These are phyloP conservation scores for Thermomyces lanuginosus DNA, from an alignment of 2,329 filamentous ascomycete genomes.

Conservation along the genomic window DNA sequence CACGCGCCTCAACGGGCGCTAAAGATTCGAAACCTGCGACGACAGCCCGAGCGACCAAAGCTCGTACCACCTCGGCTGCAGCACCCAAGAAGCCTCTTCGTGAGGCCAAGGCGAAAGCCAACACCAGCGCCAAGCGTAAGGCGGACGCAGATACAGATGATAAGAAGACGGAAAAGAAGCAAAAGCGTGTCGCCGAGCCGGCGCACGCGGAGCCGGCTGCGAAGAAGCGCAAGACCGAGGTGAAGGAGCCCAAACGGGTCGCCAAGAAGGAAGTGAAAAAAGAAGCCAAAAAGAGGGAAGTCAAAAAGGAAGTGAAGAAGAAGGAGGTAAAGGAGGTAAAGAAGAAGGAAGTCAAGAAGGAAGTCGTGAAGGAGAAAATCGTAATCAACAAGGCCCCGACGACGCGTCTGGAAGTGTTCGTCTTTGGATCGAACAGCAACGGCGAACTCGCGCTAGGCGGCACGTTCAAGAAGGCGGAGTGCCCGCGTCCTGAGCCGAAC, in stretches of 20 bases:
- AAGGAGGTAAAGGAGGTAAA: too few relatives aligned
- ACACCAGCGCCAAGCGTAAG: conserved; percentile 7
- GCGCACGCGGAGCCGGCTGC: not conserved
- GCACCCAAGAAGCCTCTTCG: conserved; percentile 5
- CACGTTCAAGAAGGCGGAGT: conserved; percentile 42
- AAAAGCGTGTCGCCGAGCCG: conserved; percentile 3
- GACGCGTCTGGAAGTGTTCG: conserved; percentile 46
- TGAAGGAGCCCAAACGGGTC: conserved; percentile 2
- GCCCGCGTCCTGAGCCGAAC: conserved; percentile 53
- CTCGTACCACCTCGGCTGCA: conserved; percentile 13
- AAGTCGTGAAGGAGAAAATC: conserved; percentile 11
- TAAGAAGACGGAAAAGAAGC: conserved; percentile 5
- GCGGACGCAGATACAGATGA: conserved; percentile 6
- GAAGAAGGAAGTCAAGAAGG: too few relatives aligned
- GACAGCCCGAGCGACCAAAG: conserved; percentile 2
- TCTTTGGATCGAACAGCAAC: conserved; percentile 55
- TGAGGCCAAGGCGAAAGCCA: conserved; percentile 7
- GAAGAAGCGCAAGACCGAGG: conserved; percentile 4
- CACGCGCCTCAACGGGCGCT: not conserved
- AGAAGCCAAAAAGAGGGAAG: too few relatives aligned
- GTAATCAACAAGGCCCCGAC: conserved; percentile 41
- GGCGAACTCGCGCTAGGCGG: conserved; percentile 64
- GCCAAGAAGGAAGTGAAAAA: too few relatives aligned
- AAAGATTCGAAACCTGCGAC: conserved; percentile 2
- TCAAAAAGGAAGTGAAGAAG: too few relatives aligned